Evolutionary conservation across 164 flowering plant species (phyloP), one percentile per base, ranked within the genome.

Genomic region (Litsea cubeba): DNA sequence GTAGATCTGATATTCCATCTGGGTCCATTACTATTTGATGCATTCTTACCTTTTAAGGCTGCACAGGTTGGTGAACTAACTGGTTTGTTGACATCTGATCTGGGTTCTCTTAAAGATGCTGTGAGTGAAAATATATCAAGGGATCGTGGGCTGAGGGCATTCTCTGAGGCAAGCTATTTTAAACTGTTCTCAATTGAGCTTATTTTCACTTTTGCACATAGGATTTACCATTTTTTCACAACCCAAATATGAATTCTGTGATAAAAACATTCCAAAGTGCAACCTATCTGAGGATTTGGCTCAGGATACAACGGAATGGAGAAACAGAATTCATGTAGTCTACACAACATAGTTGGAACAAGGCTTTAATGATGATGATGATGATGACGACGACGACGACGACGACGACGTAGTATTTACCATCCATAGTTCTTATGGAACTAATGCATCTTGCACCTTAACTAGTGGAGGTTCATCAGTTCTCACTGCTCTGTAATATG

Each of bases 121-220:
- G 96, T 93, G 71, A 89, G 94, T 75, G 99, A 95, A 76, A 95
- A 95, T 71, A 81, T 91, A 66, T 91, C 98, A 73, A 86, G 99
- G 80, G 99, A 95, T 79, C 97, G 99, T 71, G 99, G 99, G 74
- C 89, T 95, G 79, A 84, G 99, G 79, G 98, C 99, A 78, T 84
- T 91, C 79, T 88, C 99, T 71, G 97, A 95, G 99, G 99, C 95
- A 95, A 95, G 98, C 88, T 86, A 87, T 84, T 89, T 84, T 87
- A 78, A 82, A 80, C 84, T 86, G 80, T 73, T 72, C 73, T 85
- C 76, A 86, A 73, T 89, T 86, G 88, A 88, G 88, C 88, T 92
- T 77, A 84, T 74, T 79, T 69, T 79, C 81, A 30, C 3, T 14
- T 11, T 64, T 6, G 18, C 35, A 23, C 8, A 30, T 30, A 25